Base-by-base conservation (phyloP, 768 basidiomycete genomes). In the Mycena chlorophos region DNA sequence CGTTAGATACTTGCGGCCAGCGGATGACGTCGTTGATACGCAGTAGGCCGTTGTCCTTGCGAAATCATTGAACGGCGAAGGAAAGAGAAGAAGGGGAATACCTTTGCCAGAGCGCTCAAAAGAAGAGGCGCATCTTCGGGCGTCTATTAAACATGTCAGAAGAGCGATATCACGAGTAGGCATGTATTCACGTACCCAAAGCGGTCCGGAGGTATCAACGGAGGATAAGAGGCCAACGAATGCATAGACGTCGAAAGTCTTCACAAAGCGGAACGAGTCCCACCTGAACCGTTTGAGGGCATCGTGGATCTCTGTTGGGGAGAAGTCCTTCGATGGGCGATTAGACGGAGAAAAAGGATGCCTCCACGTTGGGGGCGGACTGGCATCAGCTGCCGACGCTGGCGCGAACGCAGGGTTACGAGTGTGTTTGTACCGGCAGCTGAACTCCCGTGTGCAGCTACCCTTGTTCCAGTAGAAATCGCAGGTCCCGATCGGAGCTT, bases 1-100 rank as follows among this genome's bases (percentile, higher is more conserved):
- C 53, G 2, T 66, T 62, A 12, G 75, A 75, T 26, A 87, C 75
- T 1, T 64, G 58, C 0, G 70, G 63, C 75, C 78, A 85, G 4
- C 65, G 65, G 17, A 87, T 63, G 34, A 86, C 69, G 40, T 84
- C 81, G 3, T 65, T 65, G 20, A 87, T 69, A 28, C 83, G 78
- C 4, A 72, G 69, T 28, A 85, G 65, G 10, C 79, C 81, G 34
- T 82, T 81, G 51, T 75, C 75, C 83, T 81, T 54, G 22, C 4
- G 39, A 42, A 42, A 29, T 4, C 4, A 51, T 45, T 30, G 25
- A 42, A 14, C 8, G 13, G 17, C 14, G 40, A 26, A 34, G 8
- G 5, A n/a, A n/a, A 17, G 26, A 12, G 8, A 16, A n/a, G 16
- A 22, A 25, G 14, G 51, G 57, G 19, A 63, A 54, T 23, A 52